Base-by-base conservation (phyloP, 176 grass and related monocot genomes). In the Eragrostis curvula region DNA sequence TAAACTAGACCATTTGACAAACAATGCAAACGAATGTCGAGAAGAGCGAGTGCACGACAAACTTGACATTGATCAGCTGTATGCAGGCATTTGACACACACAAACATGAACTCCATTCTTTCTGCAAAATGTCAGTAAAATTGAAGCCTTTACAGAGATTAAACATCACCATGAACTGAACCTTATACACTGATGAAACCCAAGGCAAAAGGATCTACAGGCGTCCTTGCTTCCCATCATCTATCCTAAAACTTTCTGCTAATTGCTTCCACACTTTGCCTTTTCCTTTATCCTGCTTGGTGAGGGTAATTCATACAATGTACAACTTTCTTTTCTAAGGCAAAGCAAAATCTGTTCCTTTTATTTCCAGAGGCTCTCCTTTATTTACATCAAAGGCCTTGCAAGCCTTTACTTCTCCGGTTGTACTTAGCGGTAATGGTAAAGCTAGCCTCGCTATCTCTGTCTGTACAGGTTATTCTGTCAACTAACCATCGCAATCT, bases 301-400 rank as follows among this genome's bases (percentile, higher is more conserved):
- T 77, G 77, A 84, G 60, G 56, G 17, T 58, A 86, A 82, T 73
- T 63, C 75, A 71, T 84, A 91, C 89, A 91, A 94, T 94, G 84
- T 94, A 91, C 92, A 94, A 77, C 45, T 89, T 79, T 74, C 83
- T 90, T 81, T 85, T 81, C 75, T 90, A 52, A 84, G 42, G 80
- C 68, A 67, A 90, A 86, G 78, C 70, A 93, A 88, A 85, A 81
- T 72, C 78, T 82, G 71, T 77, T 85, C 63, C 25, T 87, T 92
- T 93, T 96, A 93, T 96, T 99, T 87, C 51, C 78, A 77, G 74
- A 91, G 84, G 83, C 87, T 85, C 79, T 82, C 78, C 84, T 90
- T 98, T 95, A 98, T 98, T 95, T 98, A 98, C 93, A 95, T 82
- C 86, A 91, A 90, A 83, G 84, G 87, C 85, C 64, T 79, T 30